These are phyloP conservation scores for Didymella glomerata DNA, from an alignment of 2,329 filamentous ascomycete species.

Conservation along the genomic window DNA sequence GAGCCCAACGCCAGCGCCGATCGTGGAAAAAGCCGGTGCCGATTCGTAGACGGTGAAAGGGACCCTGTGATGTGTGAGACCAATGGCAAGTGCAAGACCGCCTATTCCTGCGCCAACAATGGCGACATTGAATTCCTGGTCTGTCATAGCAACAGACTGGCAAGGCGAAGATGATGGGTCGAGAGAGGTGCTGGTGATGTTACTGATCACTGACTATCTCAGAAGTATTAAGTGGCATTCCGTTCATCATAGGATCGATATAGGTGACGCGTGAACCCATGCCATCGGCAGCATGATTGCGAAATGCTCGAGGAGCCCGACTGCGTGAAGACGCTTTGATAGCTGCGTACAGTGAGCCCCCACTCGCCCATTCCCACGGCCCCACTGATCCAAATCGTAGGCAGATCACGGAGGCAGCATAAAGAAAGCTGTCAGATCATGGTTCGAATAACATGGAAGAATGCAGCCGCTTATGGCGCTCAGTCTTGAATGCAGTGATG, in stretches of 20 bases:
- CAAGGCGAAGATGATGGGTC: neutral
- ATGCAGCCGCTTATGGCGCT: neutral
- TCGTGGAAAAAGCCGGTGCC: conserved; percentile 27
- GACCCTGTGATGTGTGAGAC: conserved; percentile 28
- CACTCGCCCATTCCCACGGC: conserved; percentile 6
- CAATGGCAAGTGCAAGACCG: conserved; percentile 36
- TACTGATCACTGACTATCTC: neutral
- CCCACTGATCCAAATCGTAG: conserved; percentile 1
- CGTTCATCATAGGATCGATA: neutral
- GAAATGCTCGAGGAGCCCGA: neutral
- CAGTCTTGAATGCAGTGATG: neutral
- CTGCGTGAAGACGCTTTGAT: neutral
- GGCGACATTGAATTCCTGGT: conserved; percentile 11
- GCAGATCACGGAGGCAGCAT: neutral
- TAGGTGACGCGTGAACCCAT: neutral
- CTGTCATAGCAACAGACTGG: conserved; percentile 3
- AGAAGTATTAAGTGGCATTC: neutral
- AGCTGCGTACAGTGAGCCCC: conserved; percentile 3
- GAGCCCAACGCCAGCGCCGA: conserved; percentile 41
- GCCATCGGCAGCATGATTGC: conserved; percentile 6
- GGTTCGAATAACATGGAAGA: neutral
- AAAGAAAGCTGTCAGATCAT: neutral
- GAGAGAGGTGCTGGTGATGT: neutral
- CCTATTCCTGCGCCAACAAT: conserved; percentile 35
- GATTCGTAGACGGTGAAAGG: conserved; percentile 39